Percentiles rank a stretch among this genome's conserved stretches.
These are phyloP conservation scores for Colletotrichum ledebouriae DNA, from an alignment of 2,329 filamentous ascomycete genomes.

Conservation along the genomic window DNA sequence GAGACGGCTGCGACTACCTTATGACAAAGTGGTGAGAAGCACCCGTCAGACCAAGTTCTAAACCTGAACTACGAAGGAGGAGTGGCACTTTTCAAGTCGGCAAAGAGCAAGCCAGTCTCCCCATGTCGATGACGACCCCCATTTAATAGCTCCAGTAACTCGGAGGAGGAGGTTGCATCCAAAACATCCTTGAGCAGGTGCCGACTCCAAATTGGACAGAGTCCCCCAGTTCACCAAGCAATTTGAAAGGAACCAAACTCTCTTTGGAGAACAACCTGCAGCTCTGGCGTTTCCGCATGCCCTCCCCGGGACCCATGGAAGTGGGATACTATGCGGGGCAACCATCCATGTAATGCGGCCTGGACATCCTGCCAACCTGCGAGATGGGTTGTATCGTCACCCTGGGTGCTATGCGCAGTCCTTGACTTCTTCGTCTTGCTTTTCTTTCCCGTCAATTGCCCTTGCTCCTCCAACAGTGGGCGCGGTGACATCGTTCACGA, in stretches of 20 bases:
- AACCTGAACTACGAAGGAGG: too few relatives aligned
- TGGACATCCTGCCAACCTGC: not conserved
- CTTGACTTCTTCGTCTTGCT: not conserved
- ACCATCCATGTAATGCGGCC: not conserved
- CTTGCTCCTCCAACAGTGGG: conserved; percentile 39
- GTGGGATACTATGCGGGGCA: conserved; percentile 36
- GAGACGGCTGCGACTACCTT: too few relatives aligned
- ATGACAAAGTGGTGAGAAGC: too few relatives aligned
- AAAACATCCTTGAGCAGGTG: conserved; percentile 14
- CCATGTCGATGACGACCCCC: not conserved
- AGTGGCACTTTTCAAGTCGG: too few relatives aligned
- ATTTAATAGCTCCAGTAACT: conserved; percentile 16
- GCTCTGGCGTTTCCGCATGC: conserved; percentile 17
- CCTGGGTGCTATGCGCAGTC: not conserved
- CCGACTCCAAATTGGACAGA: conserved; percentile 7
- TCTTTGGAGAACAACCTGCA: conserved; percentile 12
- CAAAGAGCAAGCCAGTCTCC: not conserved
- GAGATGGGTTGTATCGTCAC: too few relatives aligned
- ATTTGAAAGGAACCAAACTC: too few relatives aligned
- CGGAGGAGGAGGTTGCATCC: conserved; percentile 7
- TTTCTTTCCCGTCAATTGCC: not conserved
- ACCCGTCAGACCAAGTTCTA: too few relatives aligned
- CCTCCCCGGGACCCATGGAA: conserved; percentile 3
- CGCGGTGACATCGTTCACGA: conserved; percentile 30
- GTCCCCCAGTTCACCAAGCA: not conserved